Evolutionary conservation across 805 yeast species (phyloP), one percentile per base, ranked within the genome.

Genomic region (Scheffersomyces stipitis): DNA sequence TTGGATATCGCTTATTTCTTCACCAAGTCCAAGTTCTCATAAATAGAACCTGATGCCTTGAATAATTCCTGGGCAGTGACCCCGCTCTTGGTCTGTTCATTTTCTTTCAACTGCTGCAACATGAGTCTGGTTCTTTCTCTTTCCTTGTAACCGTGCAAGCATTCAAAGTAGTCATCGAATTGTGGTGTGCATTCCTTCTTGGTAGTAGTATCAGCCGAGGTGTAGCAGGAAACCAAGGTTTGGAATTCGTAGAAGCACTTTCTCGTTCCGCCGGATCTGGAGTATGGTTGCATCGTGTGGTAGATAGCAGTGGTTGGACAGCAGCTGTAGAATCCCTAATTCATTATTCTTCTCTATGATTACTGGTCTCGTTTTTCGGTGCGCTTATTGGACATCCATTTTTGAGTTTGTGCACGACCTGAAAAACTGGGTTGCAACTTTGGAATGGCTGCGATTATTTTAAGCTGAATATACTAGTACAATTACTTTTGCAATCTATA

Each of bases 231-330:
- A 34, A 62, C 60, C 36, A 67, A 59, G 8, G 69, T 58, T 52
- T 69, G 75, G 54, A 69, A 69, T 45, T 69, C 75, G 52, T 69
- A 69, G 51, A 65, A 69, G 48, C 75, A 69, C 58, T 59, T 66
- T 58, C 73, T 66, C 45, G 75, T 69, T 33, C 73, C 75, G 18
- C 75, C 75, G 26, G 64, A 54, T 61, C 73, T 66, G 33, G 73
- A 66, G 45, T 68, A 67, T 46, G 75, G 75, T 49, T 68, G 73
- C 75, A 69, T 69, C 26, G 37, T 44, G 15, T 15, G 22, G 28
- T n/a, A n/a, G n/a, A n/a, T n/a, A n/a, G n/a, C n/a, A n/a, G n/a
- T n/a, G n/a, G n/a, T n/a, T n/a, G n/a, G n/a, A n/a, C n/a, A n/a
- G n/a, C n/a, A n/a, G n/a, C n/a, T n/a, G n/a, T n/a, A n/a, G n/a